Evolutionary conservation across 2,329 filamentous ascomycete species (phyloP), one percentile per base, ranked within the genome.

Genomic region (Aspergillus sp.): DNA sequence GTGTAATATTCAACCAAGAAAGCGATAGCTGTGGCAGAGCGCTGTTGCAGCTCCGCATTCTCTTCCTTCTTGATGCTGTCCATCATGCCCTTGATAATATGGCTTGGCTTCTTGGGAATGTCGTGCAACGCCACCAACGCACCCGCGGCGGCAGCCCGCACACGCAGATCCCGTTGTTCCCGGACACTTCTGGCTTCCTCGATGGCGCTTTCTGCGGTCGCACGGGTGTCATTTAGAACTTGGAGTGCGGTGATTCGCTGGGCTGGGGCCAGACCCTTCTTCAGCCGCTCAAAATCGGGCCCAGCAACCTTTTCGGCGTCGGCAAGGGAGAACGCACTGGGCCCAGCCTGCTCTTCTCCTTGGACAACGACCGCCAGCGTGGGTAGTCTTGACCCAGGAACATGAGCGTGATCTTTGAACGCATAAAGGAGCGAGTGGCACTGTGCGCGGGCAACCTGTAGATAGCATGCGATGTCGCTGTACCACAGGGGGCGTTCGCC

Each of bases 11-110:
- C 88, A n/a, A 99, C 89, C 19, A 98, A 86, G 41, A 85, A 86
- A 5, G 92, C 91, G 55, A 99, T 90, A 3, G 92, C 93, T 13
- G 86, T 86, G 2, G 93, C 91, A 27, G 94, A 96, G 23, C 94
- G 90, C 68, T 86, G 87, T 74, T 99, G 95, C 1, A 99, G 82
- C 66, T 95, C 91, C 27, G 89, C 78, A 70, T 96, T 98, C 69
- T 97, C 95, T 73, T 99, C 96, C 39, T 88, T 88, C 78, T 98
- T 99, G 71, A 99, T 86, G 70, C 94, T 98, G 75, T 99, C 95
- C 95, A 99, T 99, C 77, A 99, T 90, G 2, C 88, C 91, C 78
- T 96, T 97, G 78, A 99, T 99, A 11, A 96, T 87, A 17, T 89
- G 86, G 63, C 91, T 92, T 8, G 94, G 92, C 74, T 96, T 98